Base-by-base conservation (phyloP, 176 grass and related monocot species). In the Puccinellia tenuiflora region DNA sequence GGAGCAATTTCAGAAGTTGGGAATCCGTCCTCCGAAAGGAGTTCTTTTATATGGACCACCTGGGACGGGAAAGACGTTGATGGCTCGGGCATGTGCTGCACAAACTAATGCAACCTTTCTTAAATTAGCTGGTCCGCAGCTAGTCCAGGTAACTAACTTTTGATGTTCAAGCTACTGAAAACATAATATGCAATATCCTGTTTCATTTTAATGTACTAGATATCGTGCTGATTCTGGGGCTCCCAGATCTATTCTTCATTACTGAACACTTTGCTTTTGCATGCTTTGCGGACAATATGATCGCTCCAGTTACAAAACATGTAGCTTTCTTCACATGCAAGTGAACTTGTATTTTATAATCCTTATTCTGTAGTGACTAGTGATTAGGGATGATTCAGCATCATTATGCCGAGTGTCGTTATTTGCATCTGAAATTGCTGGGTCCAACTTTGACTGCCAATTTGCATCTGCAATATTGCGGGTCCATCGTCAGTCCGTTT, bases 81-180 rank as follows among this genome's bases (percentile, higher is more conserved):
- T 95, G 93, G 93, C 93, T 15, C 90, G 87, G 78, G 87, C 90
- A 78, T 95, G 90, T 92, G 93, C 87, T 70, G 87, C 93, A 61
- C 93, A 95, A 72, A 95, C 93, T 40, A 92, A 95, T 68, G 90
- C 93, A 39, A 95, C 90, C 24, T 95, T 95, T 79, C 83, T 95
- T 65, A 92, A 95, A 76, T 83, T 95, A 20, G 90, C 85, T 59
- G 90, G 90, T n/a, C 93, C 93, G 18, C 93, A 92, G 31, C 82
- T 95, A 68, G 90, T 92, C n/a, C 93, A 95, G 90, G 90, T 95
- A 90, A 51, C 67, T 68, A 12, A 86, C 21, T 35, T 81, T 43
- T 18, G 17, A 12, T 77, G 45, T 30, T 90, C 30, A 90, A 54
- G 24, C 64, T 28, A 20, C 51, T 78, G 29, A 76, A 84, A 83